Evolutionary conservation across 306 rosid species (phyloP).

Genomic region (Vigna nakashimae): DNA sequence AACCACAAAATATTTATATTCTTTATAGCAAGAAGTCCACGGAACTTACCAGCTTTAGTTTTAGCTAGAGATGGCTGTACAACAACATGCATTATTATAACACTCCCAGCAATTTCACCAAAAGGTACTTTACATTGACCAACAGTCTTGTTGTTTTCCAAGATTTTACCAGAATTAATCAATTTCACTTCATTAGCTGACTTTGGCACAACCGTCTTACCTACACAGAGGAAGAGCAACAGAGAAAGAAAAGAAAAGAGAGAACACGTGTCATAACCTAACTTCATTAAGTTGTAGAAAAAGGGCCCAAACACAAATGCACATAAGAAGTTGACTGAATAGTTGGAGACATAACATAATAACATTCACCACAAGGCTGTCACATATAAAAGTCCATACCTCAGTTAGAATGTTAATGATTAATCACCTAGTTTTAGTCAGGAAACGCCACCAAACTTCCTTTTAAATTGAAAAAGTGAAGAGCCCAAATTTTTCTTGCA

Average conservation of each 20-base stretch:
- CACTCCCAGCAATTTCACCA: slow-evolving; percentile 75
- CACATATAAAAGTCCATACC: slow-evolving; percentile 1
- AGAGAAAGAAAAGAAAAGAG: slow-evolving; percentile 20
- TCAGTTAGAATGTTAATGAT: background rate
- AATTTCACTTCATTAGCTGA: slow-evolving; percentile 94
- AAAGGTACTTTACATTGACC: slow-evolving; percentile 92
- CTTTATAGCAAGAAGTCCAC: slow-evolving; percentile 23
- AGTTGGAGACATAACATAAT: slow-evolving; percentile 8
- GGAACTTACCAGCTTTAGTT: slow-evolving; percentile 75
- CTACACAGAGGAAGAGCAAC: slow-evolving; percentile 51
- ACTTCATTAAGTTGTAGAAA: slow-evolving; percentile 18
- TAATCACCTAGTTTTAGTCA: background rate
- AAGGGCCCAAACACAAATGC: slow-evolving; percentile 33
- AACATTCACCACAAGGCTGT: background rate
- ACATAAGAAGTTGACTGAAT: slow-evolving; percentile 32
- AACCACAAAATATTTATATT: background rate
- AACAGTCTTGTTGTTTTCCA: slow-evolving; percentile 97
- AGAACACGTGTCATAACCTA: slow-evolving; percentile 7
- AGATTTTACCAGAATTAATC: slow-evolving; percentile 88
- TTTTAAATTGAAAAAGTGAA: slow-evolving; percentile 7
- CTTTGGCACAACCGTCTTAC: slow-evolving; percentile 87
- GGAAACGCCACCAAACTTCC: background rate
- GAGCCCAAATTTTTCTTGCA: slow-evolving; percentile 13
- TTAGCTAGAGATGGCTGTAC: slow-evolving; percentile 87
- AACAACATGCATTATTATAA: slow-evolving; percentile 82